phyloP scores from a whole-genome alignment of 768 basidiomycete genomes.

The Chalciporus piperatus region DNA sequence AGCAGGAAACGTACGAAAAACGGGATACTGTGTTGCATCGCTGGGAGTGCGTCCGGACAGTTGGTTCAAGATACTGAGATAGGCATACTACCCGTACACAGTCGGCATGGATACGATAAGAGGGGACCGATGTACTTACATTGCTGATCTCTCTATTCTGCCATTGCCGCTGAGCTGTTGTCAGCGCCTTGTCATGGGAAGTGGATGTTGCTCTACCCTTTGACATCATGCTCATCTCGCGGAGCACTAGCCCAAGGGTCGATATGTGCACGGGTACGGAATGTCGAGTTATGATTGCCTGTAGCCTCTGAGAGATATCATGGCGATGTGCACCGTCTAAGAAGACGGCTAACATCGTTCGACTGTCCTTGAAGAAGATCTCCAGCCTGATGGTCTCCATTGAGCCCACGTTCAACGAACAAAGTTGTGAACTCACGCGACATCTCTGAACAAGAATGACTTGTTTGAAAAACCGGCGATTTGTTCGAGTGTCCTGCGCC shows the following conservation, averaged over 20 bases:
- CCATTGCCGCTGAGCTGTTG: constrained; percentile 78
- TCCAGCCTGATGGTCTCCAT: constrained; percentile 56
- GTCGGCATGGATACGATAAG: background rate
- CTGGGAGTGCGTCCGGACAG: constrained; percentile 90
- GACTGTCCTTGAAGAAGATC: constrained; percentile 90
- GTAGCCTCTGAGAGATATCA: constrained; percentile 53
- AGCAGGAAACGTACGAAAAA: constrained; percentile 61
- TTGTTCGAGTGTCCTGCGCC: constrained; percentile 70
- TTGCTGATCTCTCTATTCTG: constrained; percentile 90
- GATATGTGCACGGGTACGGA: constrained; percentile 37
- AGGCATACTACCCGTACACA: constrained; percentile 63
- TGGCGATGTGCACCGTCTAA: constrained; percentile 63
- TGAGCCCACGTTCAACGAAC: background rate
- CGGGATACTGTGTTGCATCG: constrained; percentile 93
- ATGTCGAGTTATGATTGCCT: constrained; percentile 42
- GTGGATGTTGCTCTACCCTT: constrained; percentile 10
- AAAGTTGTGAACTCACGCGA: constrained; percentile 59
- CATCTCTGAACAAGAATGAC: constrained; percentile 86
- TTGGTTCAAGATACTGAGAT: constrained; percentile 86
- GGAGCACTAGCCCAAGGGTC: constrained; percentile 48
- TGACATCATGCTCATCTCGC: constrained; percentile 31
- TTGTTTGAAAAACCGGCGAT: constrained; percentile 76
- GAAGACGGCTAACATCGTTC: constrained; percentile 84
- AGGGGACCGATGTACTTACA: constrained; percentile 41
- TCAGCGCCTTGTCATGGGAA: constrained; percentile 44